These are phyloP conservation scores for Ceratocystiopsis minuta DNA, from an alignment of 2,329 filamentous ascomycete species.

Conservation along the genomic window DNA sequence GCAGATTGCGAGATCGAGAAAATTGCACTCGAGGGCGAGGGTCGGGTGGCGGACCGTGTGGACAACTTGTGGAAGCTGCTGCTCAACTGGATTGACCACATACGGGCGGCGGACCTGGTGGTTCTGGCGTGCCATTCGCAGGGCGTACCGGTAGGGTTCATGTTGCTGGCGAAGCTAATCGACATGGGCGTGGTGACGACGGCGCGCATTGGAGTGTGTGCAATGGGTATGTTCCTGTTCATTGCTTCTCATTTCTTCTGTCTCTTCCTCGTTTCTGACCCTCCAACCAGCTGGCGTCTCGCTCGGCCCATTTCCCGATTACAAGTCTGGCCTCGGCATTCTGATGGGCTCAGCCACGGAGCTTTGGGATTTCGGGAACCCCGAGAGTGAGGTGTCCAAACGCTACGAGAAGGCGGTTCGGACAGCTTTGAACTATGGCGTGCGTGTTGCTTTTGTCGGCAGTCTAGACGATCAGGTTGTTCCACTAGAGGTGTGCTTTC, in stretches of 20 bases:
- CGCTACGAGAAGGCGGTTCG: constrained; percentile 63
- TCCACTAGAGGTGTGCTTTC: constrained; percentile 49
- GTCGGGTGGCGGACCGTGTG: constrained; percentile 74
- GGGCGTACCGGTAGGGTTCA: constrained; percentile 82
- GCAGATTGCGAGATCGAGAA: constrained; percentile 73
- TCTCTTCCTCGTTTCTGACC: constrained; percentile 6
- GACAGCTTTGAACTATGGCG: constrained; percentile 58
- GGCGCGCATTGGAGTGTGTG: constrained; percentile 70
- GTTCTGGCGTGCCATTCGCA: constrained; percentile 90
- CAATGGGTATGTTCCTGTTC: constrained; percentile 31
- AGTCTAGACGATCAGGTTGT: constrained; percentile 96
- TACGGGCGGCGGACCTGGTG: constrained; percentile 74
- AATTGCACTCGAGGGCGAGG: constrained; percentile 85
- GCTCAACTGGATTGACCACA: constrained; percentile 84
- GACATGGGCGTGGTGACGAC: constrained; percentile 68
- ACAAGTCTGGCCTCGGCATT: constrained; percentile 69
- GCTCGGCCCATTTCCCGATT: constrained; percentile 80
- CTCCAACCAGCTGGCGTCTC: constrained; percentile 57
- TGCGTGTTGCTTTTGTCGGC: constrained; percentile 71
- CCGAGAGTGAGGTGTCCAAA: constrained; percentile 63
- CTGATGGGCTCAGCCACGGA: constrained; percentile 85
- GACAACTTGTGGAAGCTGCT: constrained; percentile 88
- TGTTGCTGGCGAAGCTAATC: constrained; percentile 83
- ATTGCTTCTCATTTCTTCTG: background rate
- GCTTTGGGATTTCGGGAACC: constrained; percentile 80